Evolutionary conservation across 371 early-diverging fungal species (phyloP).

Genomic region (Dichotomocladium elegans): DNA sequence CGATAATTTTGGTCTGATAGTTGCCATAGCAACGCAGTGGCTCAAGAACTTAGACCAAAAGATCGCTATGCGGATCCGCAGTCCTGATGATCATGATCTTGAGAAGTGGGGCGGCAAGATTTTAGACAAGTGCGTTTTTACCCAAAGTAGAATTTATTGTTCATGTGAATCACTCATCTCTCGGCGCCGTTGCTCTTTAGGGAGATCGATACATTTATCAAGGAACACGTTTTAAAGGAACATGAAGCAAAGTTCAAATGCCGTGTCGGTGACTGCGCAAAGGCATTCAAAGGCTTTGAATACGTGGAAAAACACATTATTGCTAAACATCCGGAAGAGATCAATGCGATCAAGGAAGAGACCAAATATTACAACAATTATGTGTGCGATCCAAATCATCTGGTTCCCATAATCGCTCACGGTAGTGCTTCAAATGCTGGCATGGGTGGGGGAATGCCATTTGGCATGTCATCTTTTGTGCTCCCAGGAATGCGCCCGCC

Average conservation of each 20-base stretch:
- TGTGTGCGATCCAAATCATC: slow-evolving; percentile 75
- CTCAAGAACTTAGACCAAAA: slow-evolving; percentile 64
- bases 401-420: slow-evolving; percentile 20
- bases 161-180: too few species aligned
- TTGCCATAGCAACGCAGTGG: slow-evolving; percentile 44
- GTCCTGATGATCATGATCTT: slow-evolving; percentile 63
- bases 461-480: slow-evolving; percentile 25
- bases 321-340: slow-evolving; percentile 79
- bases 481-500: slow-evolving; percentile 19
- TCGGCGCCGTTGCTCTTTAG: too few species aligned
- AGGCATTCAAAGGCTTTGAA: slow-evolving; percentile 92
- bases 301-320: slow-evolving; percentile 92
- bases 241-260: slow-evolving; percentile 88
- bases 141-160: not conserved
- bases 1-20: not conserved
- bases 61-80: slow-evolving; percentile 54
- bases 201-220: slow-evolving; percentile 47
- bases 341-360: slow-evolving; percentile 55
- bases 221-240: slow-evolving; percentile 61
- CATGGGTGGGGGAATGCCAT: slow-evolving; percentile 18
- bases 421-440: not conserved
- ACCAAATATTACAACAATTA: slow-evolving; percentile 84
- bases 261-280: slow-evolving; percentile 71
- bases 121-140: slow-evolving; percentile 53
- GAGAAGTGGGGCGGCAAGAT: slow-evolving; percentile 75